Percentiles rank a stretch among this genome's conserved stretches.
Conservation (phyloP, 768 basidiomycete genomes). For the Suillus subaureus region DNA sequence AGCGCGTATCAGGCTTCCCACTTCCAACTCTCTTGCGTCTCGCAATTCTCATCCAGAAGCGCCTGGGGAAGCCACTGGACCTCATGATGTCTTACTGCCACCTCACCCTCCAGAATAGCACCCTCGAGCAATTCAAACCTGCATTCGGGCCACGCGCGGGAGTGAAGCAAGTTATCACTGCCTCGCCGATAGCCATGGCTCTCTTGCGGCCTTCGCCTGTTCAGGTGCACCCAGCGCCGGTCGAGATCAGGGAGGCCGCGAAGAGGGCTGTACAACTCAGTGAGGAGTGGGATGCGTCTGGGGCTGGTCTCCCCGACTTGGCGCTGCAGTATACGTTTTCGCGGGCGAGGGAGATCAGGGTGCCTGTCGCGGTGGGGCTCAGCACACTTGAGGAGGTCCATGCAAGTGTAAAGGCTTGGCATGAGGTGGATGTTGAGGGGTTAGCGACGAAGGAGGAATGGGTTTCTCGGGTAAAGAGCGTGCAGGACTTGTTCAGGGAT, state of each 20-base stretch:
- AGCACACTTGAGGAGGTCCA: conserved; percentile 76
- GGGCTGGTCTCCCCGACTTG: conserved; percentile 49
- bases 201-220: conserved; percentile 63
- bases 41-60: conserved; percentile 69
- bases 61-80: conserved; percentile 74
- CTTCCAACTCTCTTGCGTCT: conserved; percentile 84
- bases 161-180: conserved; percentile 69
- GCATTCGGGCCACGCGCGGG: conserved; percentile 63
- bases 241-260: conserved; percentile 45
- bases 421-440: conserved; percentile 49
- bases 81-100: conserved; percentile 82
- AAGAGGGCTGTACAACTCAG: conserved; percentile 35
- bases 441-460: conserved; percentile 37
- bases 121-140: conserved; percentile 55
- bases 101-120: conserved; percentile 72
- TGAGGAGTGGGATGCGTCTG: conserved; percentile 43
- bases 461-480: conserved; percentile 44
- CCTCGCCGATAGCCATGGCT: conserved; percentile 87
- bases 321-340: conserved; percentile 76
- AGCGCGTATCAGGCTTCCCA: conserved; percentile 61
- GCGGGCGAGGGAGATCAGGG: conserved; percentile 41
- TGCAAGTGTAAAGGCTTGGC: conserved; percentile 69
- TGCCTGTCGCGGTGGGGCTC: conserved; percentile 75
- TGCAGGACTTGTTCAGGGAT: conserved; percentile 45
- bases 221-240: conserved; percentile 78